Evolutionary conservation across 2,329 filamentous ascomycete species (phyloP).

Genomic region (Hymenoscyphus salicellus): DNA sequence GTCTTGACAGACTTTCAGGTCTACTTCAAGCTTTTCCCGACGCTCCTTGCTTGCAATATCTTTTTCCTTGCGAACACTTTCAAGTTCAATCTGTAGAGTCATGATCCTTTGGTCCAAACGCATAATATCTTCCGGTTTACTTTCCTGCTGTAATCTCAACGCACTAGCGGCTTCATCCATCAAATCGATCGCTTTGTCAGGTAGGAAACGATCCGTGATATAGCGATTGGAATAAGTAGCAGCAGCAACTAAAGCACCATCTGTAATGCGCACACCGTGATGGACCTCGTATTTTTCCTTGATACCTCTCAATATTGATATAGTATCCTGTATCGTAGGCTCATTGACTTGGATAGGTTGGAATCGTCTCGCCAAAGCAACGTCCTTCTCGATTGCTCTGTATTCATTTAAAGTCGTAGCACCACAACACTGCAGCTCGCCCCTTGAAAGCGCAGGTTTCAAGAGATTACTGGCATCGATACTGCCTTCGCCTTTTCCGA

Average conservation of each 20-base stretch:
- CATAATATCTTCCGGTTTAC: conserved; percentile 92
- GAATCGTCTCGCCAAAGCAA: conserved; percentile 85
- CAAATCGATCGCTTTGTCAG: conserved; percentile 94
- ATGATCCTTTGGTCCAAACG: conserved; percentile 91
- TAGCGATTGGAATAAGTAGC: conserved; percentile 93
- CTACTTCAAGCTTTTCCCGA: conserved; percentile 77
- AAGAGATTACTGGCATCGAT: conserved; percentile 94
- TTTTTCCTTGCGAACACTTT: conserved; percentile 89
- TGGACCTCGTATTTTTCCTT: conserved; percentile 98
- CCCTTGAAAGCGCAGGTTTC: conserved; percentile 88
- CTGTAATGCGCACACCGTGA: conserved; percentile 91
- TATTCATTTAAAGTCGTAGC: conserved; percentile 94
- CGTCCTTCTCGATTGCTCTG: conserved; percentile 90
- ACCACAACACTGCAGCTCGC: conserved; percentile 91
- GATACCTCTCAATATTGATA: conserved; percentile 92
- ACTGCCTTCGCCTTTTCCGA: conserved; percentile 92
- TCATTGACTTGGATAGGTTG: conserved; percentile 94
- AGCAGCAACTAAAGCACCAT: conserved; percentile 85
- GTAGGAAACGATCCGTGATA: conserved; percentile 91
- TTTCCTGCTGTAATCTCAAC: conserved; percentile 88
- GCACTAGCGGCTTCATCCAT: conserved; percentile 95
- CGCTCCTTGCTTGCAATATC: conserved; percentile 87
- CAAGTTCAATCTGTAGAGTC: conserved; percentile 94
- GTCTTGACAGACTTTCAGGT: conserved; percentile 72
- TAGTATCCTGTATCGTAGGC: conserved; percentile 85